Conservation (phyloP, 1,284 basidiomycete species). For the Sporisorium sorghi region DNA sequence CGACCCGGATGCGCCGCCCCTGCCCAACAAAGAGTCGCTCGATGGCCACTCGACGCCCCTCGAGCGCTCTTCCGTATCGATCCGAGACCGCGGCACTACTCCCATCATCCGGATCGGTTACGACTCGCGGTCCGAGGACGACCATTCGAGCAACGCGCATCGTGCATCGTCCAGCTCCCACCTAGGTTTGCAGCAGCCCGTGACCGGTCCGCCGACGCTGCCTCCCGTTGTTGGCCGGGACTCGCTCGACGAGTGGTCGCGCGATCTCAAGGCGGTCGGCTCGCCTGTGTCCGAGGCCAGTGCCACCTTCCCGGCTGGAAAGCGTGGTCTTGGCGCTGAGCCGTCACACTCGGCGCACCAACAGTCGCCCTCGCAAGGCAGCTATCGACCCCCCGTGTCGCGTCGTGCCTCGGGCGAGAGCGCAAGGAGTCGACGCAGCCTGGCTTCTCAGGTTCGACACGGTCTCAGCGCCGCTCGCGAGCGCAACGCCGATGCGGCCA, state of each 20-base stretch:
- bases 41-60: constrained; percentile 19
- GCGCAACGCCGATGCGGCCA: constrained; percentile 82
- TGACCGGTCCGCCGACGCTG: constrained; percentile 45
- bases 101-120: constrained; percentile 55
- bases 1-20: constrained; percentile 54
- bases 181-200: constrained; percentile 13
- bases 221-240: constrained; percentile 55
- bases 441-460: constrained; percentile 55
- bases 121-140: constrained; percentile 41
- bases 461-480: constrained; percentile 71
- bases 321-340: constrained; percentile 8
- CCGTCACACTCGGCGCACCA: constrained; percentile 17
- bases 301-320: constrained; percentile 22
- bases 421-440: constrained; percentile 51
- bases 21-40: constrained; percentile 55
- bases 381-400: constrained; percentile 37
- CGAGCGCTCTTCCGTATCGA: constrained; percentile 27
- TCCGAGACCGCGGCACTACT: constrained; percentile 21
- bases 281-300: constrained; percentile 39
- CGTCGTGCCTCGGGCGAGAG: constrained; percentile 59
- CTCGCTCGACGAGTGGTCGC: constrained; percentile 62
- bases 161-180: constrained; percentile 7
- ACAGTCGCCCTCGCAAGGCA: constrained; percentile 26
- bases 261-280: constrained; percentile 52
- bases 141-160: constrained; percentile 18